These are phyloP conservation scores for Trichocomaceae sp. DNA, from an alignment of 2,329 filamentous ascomycete species.

Conservation along the genomic window DNA sequence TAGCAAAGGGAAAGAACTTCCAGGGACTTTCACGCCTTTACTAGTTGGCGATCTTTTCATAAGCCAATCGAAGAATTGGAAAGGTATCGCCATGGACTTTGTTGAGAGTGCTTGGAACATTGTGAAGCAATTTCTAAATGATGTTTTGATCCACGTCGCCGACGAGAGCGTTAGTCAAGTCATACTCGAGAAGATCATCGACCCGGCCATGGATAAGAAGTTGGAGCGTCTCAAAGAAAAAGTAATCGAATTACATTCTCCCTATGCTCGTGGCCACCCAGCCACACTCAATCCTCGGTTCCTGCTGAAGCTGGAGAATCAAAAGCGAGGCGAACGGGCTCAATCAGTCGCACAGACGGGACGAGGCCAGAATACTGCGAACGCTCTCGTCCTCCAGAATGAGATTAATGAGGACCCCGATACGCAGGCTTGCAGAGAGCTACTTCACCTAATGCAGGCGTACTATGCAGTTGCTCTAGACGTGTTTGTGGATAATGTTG, in stretches of 20 bases:
- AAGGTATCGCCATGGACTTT: slow-evolving; percentile 6
- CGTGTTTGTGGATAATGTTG: slow-evolving; percentile 34
- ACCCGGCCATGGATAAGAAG: slow-evolving; percentile 7
- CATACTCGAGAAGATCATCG: slow-evolving; percentile 8
- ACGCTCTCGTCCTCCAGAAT: too few species aligned
- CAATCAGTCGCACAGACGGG: neutral
- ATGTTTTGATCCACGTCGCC: slow-evolving; percentile 6
- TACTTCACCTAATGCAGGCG: slow-evolving; percentile 12
- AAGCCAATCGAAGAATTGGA: slow-evolving; percentile 9
- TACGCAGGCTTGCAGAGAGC: slow-evolving; percentile 8
- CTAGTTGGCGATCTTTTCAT: slow-evolving; percentile 10
- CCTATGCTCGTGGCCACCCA: slow-evolving; percentile 32
- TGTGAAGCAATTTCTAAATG: slow-evolving; percentile 7
- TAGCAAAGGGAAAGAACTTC: slow-evolving; percentile 12
- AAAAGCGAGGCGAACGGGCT: neutral
- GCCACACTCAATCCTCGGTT: slow-evolving; percentile 34
- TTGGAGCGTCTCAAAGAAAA: slow-evolving; percentile 6
- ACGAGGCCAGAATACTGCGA: too few species aligned
- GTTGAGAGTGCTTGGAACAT: slow-evolving; percentile 2
- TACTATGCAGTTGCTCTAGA: slow-evolving; percentile 19
- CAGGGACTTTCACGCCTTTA: slow-evolving; percentile 11
- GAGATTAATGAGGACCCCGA: slow-evolving; percentile 1
- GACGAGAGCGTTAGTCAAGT: slow-evolving; percentile 11
- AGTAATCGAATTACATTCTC: slow-evolving; percentile 40
- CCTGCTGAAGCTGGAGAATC: slow-evolving; percentile 21